Conservation (phyloP, 2,329 filamentous ascomycete genomes). For the Zymoseptoria tritici region DNA sequence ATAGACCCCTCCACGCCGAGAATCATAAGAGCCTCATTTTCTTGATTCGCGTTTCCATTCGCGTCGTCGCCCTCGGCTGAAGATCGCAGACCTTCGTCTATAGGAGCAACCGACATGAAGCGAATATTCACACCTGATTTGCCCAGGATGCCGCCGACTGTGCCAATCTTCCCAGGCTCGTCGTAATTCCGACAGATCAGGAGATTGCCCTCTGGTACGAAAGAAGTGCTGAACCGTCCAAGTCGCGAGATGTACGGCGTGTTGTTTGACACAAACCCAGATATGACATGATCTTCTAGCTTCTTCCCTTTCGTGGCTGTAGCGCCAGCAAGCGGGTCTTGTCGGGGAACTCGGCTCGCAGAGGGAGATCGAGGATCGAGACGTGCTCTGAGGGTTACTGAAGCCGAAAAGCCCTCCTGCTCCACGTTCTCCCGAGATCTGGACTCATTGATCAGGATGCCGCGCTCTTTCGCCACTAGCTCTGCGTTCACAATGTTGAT, state of each 20-base stretch:
- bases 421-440: slow-evolving; percentile 54
- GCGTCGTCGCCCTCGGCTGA: slow-evolving; percentile 20
- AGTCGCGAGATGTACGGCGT: slow-evolving; percentile 63
- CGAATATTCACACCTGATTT: slow-evolving; percentile 67
- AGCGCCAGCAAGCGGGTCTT: slow-evolving; percentile 1
- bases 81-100: slow-evolving; percentile 34
- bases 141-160: slow-evolving; percentile 64
- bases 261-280: slow-evolving; percentile 60
- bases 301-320: slow-evolving; percentile 14
- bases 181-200: slow-evolving; percentile 79
- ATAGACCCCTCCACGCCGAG: slow-evolving; percentile 63
- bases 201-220: slow-evolving; percentile 64
- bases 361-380: slow-evolving; percentile 27
- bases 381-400: slow-evolving; percentile 60
- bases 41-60: slow-evolving; percentile 26
- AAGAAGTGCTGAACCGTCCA: slow-evolving; percentile 65
- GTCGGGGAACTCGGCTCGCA: slow-evolving; percentile 13
- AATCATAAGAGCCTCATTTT: slow-evolving; percentile 74
- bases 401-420: slow-evolving; percentile 59
- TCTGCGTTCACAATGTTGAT: slow-evolving; percentile 80
- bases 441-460: slow-evolving; percentile 69
- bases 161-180: slow-evolving; percentile 72
- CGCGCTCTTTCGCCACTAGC: slow-evolving; percentile 67
- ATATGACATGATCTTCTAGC: slow-evolving; percentile 47
- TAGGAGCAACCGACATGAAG: slow-evolving; percentile 66